Evolutionary conservation across 2,329 filamentous ascomycete species (phyloP), one percentile per base, ranked within the genome.

Genomic region (Ambrosiella beaveri): DNA sequence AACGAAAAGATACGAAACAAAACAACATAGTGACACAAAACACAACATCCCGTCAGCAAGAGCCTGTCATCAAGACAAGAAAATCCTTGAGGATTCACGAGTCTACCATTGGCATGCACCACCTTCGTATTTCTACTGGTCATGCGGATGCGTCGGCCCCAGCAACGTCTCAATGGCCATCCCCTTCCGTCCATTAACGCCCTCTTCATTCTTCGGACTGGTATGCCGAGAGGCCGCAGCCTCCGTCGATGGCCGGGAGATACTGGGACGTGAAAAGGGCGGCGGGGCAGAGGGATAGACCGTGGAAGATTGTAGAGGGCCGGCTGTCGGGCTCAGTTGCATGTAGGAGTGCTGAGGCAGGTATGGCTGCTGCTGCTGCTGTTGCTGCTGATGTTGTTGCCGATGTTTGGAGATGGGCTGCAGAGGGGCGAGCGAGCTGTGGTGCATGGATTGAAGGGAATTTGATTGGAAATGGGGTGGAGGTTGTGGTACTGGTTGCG

Each of bases 111-210:
- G 19, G 12, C 17, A 55, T 4, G 35, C 40, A 55, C 39, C n/a
- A 27, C 27, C 39, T n/a, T 41, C 39, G 11, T 12, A 41, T 11
- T 12, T 41, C 39, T 41, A 41, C 27, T 27, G 27, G 27, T 27
- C 27, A 11, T 36, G 50, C 11, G 36, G 53, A 8, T 19, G 37
- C 17, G 51, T 50, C 19, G 57, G 41, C 2, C 39, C 54, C 19
- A 59, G 12, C 3, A 59, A 44, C 7, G 58, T 41, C 19, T 56
- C 37, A 19, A 59, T 59, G 12, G 58, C 47, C 58, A 59, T 59
- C 15, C 55, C 51, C n/a, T 58, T 54, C 11, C 57, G 51, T 5
- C 50, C 17, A 38, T 51, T 51, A 8, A 9, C 47, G 2, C n/a
- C n/a, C 19, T 51, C 47, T 9, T 51, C 47, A 35, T 51, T 51